phyloP scores from a whole-genome alignment of 2,329 filamentous ascomycete genomes.

The Diplodia corticola region DNA sequence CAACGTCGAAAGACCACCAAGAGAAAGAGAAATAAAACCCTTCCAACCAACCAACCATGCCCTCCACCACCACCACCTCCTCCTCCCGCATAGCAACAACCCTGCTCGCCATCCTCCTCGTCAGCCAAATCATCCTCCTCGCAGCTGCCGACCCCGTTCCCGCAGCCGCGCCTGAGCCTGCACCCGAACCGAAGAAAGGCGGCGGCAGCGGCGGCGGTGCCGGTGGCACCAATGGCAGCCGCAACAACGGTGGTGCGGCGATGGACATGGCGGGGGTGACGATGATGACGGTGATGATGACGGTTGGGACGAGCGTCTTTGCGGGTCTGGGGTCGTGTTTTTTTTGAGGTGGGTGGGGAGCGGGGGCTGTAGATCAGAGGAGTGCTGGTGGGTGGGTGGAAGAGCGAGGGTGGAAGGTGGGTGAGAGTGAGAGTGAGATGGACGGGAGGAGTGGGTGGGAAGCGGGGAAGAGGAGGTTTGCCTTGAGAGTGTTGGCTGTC shows the following conservation, averaged over 20 bases:
- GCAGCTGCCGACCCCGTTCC: background rate
- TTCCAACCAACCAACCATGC: background rate
- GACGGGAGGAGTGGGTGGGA: background rate
- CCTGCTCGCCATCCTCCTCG: conserved; percentile 2
- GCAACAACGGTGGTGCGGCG: background rate
- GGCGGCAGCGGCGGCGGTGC: no score
- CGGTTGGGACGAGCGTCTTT: conserved; percentile 3
- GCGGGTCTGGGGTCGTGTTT: background rate
- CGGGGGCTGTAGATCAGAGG: no score
- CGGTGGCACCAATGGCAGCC: no score
- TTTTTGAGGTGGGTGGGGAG: background rate
- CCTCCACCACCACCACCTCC: background rate
- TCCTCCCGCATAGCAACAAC: background rate
- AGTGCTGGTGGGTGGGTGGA: no score
- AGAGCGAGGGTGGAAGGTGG: background rate
- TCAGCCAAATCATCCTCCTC: background rate
- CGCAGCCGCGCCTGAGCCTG: background rate
- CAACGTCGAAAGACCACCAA: no score
- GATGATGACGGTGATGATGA: background rate
- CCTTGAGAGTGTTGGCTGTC: background rate
- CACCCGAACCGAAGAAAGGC: background rate
- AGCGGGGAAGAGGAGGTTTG: background rate
- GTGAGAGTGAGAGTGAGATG: background rate
- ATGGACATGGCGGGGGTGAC: background rate
- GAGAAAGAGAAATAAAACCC: no score